Base-by-base conservation (phyloP, 192 early-diverging fungal species). In the Jimgerdemannia lactiflua region DNA sequence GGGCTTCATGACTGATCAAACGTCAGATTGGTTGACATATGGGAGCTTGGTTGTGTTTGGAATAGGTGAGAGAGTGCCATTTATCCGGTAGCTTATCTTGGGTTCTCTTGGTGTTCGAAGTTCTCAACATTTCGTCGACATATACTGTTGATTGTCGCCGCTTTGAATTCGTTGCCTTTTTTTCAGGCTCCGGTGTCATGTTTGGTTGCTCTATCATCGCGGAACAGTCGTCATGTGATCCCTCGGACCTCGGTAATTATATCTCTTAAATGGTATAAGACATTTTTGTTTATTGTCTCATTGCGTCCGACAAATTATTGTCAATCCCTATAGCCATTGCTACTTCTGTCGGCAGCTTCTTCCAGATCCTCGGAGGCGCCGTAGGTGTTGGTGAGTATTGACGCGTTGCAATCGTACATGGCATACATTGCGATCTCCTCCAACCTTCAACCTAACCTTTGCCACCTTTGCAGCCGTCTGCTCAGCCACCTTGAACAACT, bases 51-150 rank as follows among this genome's bases (percentile, higher is more conserved):
- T 59, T 59, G 49, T 59, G 2, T 59, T 59, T 59, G 49, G 49
- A 10, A 59, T 95, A 39, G 83, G 89, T 77, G 81, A 42, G 19
- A 41, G 72, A 10, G 72, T 75, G 7, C 20, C 59, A 19, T 79
- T 63, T 59, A 44, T 69, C 63, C 72, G 66, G 43, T 69, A 77
- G 77, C 72, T 77, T 75, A 70, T 66, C 77, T 20, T 77, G 72
- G 43, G 43, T 75, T 66, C 66, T 82, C 65, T 72, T 71, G 40
- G 77, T 77, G 18, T 39, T 72, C 64, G 81, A 75, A 17, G 19
- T 82, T 18, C 29, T 29, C 29, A 29, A 29, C 29, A 29, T 29
- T 29, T 29, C 29, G 29, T 29, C 29, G 29, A 29, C 1, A 29
- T 29, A 29, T 29, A 29, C 29, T 29, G 29, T 29, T 29, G 29